Base-by-base conservation (phyloP, 192 early-diverging fungal species). In the Podila verticillata region DNA sequence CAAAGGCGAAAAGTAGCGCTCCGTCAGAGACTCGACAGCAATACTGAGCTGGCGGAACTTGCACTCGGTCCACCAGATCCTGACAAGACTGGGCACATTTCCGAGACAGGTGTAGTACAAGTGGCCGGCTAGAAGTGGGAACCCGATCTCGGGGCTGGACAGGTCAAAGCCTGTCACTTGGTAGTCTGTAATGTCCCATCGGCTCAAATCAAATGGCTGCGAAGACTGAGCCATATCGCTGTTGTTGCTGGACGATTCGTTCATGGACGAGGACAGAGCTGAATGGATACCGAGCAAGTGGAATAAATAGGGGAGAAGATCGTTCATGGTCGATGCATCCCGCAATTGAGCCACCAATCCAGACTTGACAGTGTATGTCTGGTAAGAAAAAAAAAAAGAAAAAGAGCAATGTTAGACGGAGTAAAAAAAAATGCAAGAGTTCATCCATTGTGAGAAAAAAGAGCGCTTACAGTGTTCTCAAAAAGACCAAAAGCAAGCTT, bases 21-120 rank as follows among this genome's bases (percentile, higher is more conserved):
- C 92, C 0, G 94, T 95, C 69, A 91, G 91, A 28, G 80, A 84
- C 70, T 96, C 95, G 32, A 96, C 89, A 3, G 89, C 89, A 49
- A 93, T 73, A 24, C 78, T 87, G 48, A 94, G 65, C 70, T 96
- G 95, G 12, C 95, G 83, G 35, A 92, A 84, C 78, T 93, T 94
- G 84, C 91, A 92, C 70, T 94, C 89, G 5, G 88, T 84, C 92
- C 94, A 96, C 94, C 94, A 96, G 9, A 83, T 82, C 61, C 93
- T 82, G 10, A 93, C 91, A 65, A 96, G 82, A 20, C 91, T 87
- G 2, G 95, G 94, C 8, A 91, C 80, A 56, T 87, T 81, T 24
- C 82, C 78, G 12, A 96, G 67, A 29, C 86, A 68, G 1, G 87
- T 80, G 72, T 88, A 93, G 66, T 95, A 95, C 15, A 95, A 22